These are phyloP conservation scores for Candida manassasensis DNA, from an alignment of 805 yeast genomes.

Conservation along the genomic window DNA sequence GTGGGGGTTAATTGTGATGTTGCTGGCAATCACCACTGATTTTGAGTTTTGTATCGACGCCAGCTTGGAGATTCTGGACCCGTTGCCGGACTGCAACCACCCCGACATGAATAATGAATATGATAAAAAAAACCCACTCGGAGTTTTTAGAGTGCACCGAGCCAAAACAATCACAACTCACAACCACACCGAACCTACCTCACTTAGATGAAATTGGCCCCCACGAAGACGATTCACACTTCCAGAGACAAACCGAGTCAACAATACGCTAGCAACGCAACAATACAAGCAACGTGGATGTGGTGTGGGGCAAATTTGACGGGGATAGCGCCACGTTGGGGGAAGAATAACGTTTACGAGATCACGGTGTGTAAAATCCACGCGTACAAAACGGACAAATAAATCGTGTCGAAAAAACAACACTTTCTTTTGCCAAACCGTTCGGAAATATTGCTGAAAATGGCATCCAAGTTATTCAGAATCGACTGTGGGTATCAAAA, in stretches of 20 bases:
- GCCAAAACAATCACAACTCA: no score
- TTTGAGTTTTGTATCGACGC: not conserved
- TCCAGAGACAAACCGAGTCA: no score
- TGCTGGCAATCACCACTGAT: not conserved
- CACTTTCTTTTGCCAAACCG: not conserved
- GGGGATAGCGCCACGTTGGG: no score
- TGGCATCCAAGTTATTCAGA: slow-evolving; percentile 32
- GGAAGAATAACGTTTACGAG: no score
- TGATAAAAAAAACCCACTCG: not conserved
- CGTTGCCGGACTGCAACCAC: slow-evolving; percentile 2
- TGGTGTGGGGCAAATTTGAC: no score
- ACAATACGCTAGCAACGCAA: no score
- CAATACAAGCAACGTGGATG: no score
- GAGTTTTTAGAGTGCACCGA: not conserved
- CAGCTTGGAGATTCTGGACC: slow-evolving; percentile 3
- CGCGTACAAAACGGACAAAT: no score
- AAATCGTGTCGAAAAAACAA: not conserved
- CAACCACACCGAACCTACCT: no score
- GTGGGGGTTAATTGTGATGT: slow-evolving; percentile 1
- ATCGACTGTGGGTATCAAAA: slow-evolving; percentile 62
- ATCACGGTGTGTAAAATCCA: no score
- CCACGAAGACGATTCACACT: no score
- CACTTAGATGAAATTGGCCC: no score
- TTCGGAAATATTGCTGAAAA: slow-evolving; percentile 5
- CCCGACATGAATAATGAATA: not conserved